Evolutionary conservation across 2,329 filamentous ascomycete genomes (phyloP), one percentile per base, ranked within the genome.

Genomic region (Diaporthe caulivora): DNA sequence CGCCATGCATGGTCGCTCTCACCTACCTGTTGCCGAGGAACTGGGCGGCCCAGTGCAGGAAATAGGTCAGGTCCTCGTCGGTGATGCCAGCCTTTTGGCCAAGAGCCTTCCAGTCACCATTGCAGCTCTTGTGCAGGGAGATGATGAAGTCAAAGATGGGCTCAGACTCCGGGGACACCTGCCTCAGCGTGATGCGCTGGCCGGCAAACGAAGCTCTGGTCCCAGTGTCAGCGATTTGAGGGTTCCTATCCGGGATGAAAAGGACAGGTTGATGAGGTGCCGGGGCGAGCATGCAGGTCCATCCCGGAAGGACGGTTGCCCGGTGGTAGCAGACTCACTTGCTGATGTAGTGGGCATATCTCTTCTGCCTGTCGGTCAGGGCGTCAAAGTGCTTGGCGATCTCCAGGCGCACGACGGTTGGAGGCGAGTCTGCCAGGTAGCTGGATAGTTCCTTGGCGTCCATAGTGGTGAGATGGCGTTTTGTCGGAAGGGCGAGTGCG

Each of bases 381-480:
- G 92, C 91, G 71, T 96, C 93, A 79, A 98, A 99, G 84, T 98
- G 96, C 81, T 95, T 94, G 85, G 95, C 95, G 82, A 98, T 97
- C 82, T 95, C 92, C 65, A 99, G 90, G 62, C 92, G 91, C 74
- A 98, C 96, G 72, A 98, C 91, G 64, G 92, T 93, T 1, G 97
- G 97, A 58, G 97, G 97, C 76, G 93, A 92, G 83, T 99, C 97
- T 60, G 97, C 95, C 75, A 97, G 89, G 83, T 97, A 98, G 81
- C 97, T 93, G 82, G 87, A 86, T 76, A 92, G 85, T 76, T 92
- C 90, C 77, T 88, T 83, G 73, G 88, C 83, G 78, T 91, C 86
- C 89, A 92, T 92, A 76, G 82, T 85, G 76, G 82, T 85, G 78
- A 81, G 75, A 55, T 76, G 72, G 69, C 77, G 76, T 55, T 74